phyloP scores from a whole-genome alignment of 345 rosid species.

The Eucalyptus victrix region DNA sequence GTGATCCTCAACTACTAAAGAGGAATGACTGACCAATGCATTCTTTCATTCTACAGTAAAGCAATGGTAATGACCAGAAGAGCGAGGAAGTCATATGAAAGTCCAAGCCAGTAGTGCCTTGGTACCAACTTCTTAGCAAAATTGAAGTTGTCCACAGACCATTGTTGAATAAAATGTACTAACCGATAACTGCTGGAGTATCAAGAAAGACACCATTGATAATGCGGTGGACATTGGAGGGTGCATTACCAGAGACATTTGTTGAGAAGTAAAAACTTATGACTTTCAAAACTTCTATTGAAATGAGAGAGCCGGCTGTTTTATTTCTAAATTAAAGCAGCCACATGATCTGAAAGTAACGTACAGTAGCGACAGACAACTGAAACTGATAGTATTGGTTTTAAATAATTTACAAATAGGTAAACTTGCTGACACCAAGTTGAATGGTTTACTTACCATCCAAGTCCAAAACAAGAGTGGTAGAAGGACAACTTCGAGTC shows the following conservation, averaged over 20 bases:
- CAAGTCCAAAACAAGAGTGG: conserved; percentile 88
- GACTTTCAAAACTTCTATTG: neutral
- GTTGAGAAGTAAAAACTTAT: neutral
- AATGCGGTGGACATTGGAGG: neutral
- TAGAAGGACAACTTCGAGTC: conserved; percentile 94
- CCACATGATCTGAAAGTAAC: neutral
- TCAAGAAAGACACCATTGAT: neutral
- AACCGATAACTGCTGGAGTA: neutral
- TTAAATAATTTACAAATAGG: neutral
- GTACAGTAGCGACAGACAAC: neutral
- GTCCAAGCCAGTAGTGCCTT: neutral
- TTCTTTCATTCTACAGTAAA: neutral
- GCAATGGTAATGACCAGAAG: neutral
- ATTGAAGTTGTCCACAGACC: neutral
- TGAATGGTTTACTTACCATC: conserved; percentile 52
- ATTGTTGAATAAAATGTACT: neutral
- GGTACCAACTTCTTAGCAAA: neutral
- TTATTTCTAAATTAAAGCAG: neutral
- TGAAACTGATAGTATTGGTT: neutral
- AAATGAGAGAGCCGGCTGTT: neutral
- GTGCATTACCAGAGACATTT: neutral
- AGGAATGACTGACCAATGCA: neutral
- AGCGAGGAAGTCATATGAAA: neutral
- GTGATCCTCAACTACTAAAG: neutral
- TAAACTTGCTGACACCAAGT: neutral